These are phyloP conservation scores for Plasmodium relictum DNA, from an alignment of 169 alveolate species.

Conservation along the genomic window DNA sequence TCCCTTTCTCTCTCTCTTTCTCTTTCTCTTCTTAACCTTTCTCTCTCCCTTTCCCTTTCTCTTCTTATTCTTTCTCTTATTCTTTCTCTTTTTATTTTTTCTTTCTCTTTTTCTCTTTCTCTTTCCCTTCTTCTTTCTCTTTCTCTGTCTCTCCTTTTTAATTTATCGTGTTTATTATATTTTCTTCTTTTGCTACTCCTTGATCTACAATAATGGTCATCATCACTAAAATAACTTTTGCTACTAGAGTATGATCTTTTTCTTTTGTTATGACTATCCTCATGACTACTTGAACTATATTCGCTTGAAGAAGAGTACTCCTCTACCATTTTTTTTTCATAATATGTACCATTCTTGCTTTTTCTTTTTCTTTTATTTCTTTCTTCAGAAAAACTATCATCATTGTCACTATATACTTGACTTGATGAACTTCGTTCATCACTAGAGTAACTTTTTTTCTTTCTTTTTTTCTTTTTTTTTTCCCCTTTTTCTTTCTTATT, in stretches of 20 bases:
- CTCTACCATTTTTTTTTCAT: constrained; percentile 23
- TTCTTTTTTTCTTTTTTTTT: not conserved
- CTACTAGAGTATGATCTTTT: constrained; percentile 30
- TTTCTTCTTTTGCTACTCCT: constrained; percentile 31
- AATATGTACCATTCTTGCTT: constrained; percentile 6
- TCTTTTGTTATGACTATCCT: constrained; percentile 7
- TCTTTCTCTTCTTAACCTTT: constrained; percentile 19
- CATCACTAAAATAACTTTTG: constrained; percentile 42
- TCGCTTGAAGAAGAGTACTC: constrained; percentile 14
- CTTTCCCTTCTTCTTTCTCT: constrained; percentile 15
- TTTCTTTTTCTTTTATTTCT: constrained; percentile 10
- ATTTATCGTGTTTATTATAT: constrained; percentile 4
- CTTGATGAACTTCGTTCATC: not conserved
- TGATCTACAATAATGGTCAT: constrained; percentile 20
- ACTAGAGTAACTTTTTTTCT: not conserved
- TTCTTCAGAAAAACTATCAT: constrained; percentile 16
- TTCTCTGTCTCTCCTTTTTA: constrained; percentile 7
- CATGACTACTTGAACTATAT: constrained; percentile 28
- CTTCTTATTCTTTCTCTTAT: constrained; percentile 20
- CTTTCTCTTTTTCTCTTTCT: constrained; percentile 12
- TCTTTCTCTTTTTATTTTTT: constrained; percentile 34
- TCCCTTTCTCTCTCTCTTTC: constrained; percentile 38
- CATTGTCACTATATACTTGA: not conserved
- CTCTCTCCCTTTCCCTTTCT: constrained; percentile 35
- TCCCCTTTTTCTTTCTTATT: not conserved